Evolutionary conservation across 2,329 filamentous ascomycete species (phyloP), one percentile per base, ranked within the genome.

Genomic region (Alternaria rosae): DNA sequence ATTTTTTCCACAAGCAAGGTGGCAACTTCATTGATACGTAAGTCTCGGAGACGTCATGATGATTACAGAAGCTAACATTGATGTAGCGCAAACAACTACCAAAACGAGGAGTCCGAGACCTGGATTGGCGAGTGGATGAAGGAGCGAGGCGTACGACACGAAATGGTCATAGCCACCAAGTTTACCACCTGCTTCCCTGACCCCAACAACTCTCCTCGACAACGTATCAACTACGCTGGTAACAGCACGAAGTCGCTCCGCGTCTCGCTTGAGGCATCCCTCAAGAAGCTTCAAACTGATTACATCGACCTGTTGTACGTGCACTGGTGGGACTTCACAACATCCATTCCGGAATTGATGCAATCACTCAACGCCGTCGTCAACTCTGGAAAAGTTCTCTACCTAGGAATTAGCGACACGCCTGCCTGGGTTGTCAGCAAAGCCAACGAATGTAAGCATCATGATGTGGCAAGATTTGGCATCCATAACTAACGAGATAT

Each of bases 101-200:
- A 84, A 55, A 67, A 77, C 35, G 82, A 82, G 66, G 78, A 86
- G 65, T 83, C 80, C 11, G 85, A 86, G 67, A 68, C 53, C 0
- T 83, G 80, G 80, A 74, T 86, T 15, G 84, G 84, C 30, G 84
- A 85, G 61, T 86, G 84, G 85, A 79, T 86, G 79, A 73, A 79
- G 5, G 50, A 71, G 28, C 80, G 81, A 47, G 71, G 77, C 11
- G 79, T 79, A 45, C 81, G 84, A 9, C 82, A 86, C 65, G 72
- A 86, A 65, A 82, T 87, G 48, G 82, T 87, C 30, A 68, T 88
- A 20, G 84, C 85, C 0, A 87, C 85, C 17, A 87, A 87, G 70
- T 88, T 82, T 73, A 83, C 83, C 1, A 78, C 75, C 0, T 64
- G 57, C 38, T 76, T 67, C 47, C 71, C 71, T 1, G 55, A 74